Evolutionary conservation across 2,329 filamentous ascomycete species (phyloP).

Genomic region (Claviceps digitariae): DNA sequence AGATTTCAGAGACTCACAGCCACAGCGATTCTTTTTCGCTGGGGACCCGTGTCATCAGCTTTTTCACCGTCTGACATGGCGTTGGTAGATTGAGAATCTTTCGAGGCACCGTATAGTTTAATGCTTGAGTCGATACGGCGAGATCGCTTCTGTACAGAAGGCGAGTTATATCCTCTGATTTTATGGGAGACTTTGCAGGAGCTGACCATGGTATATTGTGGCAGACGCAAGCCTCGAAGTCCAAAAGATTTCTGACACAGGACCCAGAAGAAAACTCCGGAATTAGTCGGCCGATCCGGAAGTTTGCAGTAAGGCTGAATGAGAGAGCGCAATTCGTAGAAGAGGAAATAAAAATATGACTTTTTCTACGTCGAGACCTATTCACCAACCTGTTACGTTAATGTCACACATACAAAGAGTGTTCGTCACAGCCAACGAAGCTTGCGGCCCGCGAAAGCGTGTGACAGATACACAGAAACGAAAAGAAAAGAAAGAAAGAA

Average conservation of each 20-base stretch:
- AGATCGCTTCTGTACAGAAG: background rate
- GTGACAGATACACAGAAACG: conserved; percentile 1
- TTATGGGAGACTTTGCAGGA: conserved; percentile 1
- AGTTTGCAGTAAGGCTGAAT: background rate
- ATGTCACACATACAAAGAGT: conserved; percentile 1
- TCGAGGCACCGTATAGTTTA: background rate
- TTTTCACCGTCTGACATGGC: conserved; percentile 3
- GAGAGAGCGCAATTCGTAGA: background rate
- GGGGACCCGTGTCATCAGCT: conserved; percentile 26
- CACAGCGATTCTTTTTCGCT: conserved; percentile 45
- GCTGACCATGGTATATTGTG: conserved; percentile 4
- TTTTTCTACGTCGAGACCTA: background rate
- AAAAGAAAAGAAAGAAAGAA: background rate
- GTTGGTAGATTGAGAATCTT: background rate
- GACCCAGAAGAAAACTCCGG: background rate
- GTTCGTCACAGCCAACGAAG: conserved; percentile 2
- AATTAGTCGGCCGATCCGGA: background rate
- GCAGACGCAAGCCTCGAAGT: background rate
- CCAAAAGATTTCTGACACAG: background rate
- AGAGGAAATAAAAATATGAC: background rate
- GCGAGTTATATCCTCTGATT: conserved; percentile 1
- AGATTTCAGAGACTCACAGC: conserved; percentile 32
- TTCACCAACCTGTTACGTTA: background rate
- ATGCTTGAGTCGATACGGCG: background rate
- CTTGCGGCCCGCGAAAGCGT: conserved; percentile 1